Evolutionary conservation across 2,329 filamentous ascomycete species (phyloP).

Genomic region (Amauroascus verrucosus): DNA sequence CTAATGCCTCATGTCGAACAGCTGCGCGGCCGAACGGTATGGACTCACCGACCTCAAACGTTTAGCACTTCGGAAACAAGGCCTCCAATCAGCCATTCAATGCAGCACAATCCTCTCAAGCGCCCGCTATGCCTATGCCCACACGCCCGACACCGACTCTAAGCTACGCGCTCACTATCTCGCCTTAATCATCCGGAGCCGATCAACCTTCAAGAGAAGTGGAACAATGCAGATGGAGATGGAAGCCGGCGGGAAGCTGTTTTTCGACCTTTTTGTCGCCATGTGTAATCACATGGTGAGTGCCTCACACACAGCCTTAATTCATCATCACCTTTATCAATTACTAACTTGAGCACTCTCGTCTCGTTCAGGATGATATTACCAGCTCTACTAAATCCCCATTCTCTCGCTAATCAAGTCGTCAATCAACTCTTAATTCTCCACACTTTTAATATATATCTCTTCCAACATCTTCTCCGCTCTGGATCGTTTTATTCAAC

Average conservation of each 20-base stretch:
- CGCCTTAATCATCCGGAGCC: conserved; percentile 78
- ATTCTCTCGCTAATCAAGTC: conserved; percentile 16
- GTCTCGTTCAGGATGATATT: conserved; percentile 22
- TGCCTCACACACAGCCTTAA: conserved; percentile 9
- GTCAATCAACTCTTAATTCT: not conserved
- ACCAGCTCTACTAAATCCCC: conserved; percentile 18
- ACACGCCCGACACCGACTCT: conserved; percentile 84
- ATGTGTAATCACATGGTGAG: conserved; percentile 81
- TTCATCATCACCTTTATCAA: not conserved
- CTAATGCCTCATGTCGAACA: conserved; percentile 16
- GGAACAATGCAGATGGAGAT: conserved; percentile 95
- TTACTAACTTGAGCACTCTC: conserved; percentile 6
- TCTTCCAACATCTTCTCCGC: not conserved
- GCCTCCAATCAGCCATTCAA: conserved; percentile 72
- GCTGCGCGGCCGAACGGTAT: conserved; percentile 74
- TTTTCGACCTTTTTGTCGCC: conserved; percentile 89
- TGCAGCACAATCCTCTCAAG: conserved; percentile 76
- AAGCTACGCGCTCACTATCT: conserved; percentile 84
- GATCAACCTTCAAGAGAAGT: conserved; percentile 82
- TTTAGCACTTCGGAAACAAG: conserved; percentile 77
- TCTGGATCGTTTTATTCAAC: not conserved
- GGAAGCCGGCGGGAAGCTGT: conserved; percentile 75
- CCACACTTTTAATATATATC: not conserved
- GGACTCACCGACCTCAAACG: conserved; percentile 75
- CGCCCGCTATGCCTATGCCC: conserved; percentile 78